Evolutionary conservation across 352 stramenopile genomes (phyloP), one percentile per base, ranked within the genome.

Genomic region (Phytophthora podocarpi): DNA sequence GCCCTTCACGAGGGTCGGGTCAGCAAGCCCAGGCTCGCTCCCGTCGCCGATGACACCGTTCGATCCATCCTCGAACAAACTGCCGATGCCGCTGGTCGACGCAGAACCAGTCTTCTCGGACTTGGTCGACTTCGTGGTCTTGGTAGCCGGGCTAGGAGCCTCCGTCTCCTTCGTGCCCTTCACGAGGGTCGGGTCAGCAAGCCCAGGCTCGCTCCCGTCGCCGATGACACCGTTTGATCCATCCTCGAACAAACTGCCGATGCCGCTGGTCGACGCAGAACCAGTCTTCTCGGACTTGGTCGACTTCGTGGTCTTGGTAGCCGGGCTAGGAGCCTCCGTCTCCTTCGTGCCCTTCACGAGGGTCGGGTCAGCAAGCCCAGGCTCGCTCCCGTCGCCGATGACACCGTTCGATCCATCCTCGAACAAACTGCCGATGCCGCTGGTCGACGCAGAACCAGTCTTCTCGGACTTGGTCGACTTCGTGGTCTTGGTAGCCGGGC

Each of bases 1-100:
- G 3, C 43, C 42, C 53, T 56, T 63, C 15, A 63, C 54, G n/a
- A 63, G 43, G 21, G 54, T 57, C 1, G 55, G 55, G 32, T 64
- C 55, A 5, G 28, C 42, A 11, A 40, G 37, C 16, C 45, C 34
- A 23, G 43, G 34, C 18, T 55, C 21, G 30, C 21, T 42, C n/a
- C n/a, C n/a, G n/a, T n/a, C n/a, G 21, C 56, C 46, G 6, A n/a
- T n/a, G n/a, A n/a, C n/a, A 18, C 48, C 48, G 13, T 27, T 21
- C 23, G 34, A 35, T 2, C 48, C 35, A 20, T 56, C 48, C 20
- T 46, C 35, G 18, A 56, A 56, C 21, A 56, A 24, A 23, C 48
- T 56, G 34, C 48, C 48, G 23, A 56, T 30, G 15, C 48, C 39
- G 35, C 35, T 56, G 8, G 8, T 11, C 12, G 45, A 35, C 13